Base-by-base conservation (phyloP, 768 basidiomycete genomes). In the Grammothele lineata region DNA sequence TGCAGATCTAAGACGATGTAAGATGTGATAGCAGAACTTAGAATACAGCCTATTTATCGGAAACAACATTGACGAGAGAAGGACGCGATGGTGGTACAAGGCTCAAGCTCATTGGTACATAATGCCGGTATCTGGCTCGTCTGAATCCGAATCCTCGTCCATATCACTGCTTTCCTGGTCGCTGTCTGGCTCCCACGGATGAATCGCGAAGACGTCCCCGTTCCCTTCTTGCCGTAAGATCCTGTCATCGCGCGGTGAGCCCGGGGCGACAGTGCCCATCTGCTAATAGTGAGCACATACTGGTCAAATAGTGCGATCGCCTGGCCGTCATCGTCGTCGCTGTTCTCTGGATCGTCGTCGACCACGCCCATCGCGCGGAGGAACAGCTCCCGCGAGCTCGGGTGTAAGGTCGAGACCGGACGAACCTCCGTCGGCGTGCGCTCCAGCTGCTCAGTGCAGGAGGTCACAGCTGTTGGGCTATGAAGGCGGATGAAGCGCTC, bases 251-350 rank as follows among this genome's bases (percentile, higher is more conserved):
- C 12, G 12, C 35, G n/a, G 33, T 24, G 9, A 36, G n/a, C 12
- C 8, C 19, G 27, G 27, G 14, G 27, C 14, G 14, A 14, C n/a
- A n/a, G n/a, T n/a, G n/a, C n/a, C n/a, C n/a, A n/a, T n/a, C n/a
- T n/a, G n/a, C n/a, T n/a, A n/a, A n/a, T n/a, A n/a, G n/a, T n/a
- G n/a, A n/a, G 27, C 8, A 30, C 77, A 59, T 53, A 88, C 87
- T 80, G 74, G 59, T 89, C 87, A 61, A 89, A 89, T 55, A 86
- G 65, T n/a, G 71, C 71, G 45, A 88, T 76, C 0, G 81, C 76
- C 40, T 66, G 66, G 11, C 61, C 62, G 53, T 86, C 82, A 19
- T 71, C 67, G 10, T 62, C 42, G 4, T 33, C 62, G 12, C 66
- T 65, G 25, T 48, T 53, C 12, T 65, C 64, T 18, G 14, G 54